Evolutionary conservation across 257 asterid species (phyloP).

Genomic region (Primulina huaijiensis): DNA sequence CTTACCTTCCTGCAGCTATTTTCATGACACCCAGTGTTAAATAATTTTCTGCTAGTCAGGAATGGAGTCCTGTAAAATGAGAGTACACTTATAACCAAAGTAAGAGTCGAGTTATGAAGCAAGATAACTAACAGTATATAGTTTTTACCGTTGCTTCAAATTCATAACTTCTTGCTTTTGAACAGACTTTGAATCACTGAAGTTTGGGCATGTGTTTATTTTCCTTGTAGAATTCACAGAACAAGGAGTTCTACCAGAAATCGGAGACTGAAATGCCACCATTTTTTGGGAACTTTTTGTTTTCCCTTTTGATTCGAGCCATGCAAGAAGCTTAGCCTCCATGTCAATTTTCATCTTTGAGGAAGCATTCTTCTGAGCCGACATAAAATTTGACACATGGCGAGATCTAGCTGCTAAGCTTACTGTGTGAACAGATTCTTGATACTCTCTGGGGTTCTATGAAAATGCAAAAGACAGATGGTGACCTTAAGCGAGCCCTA

Average conservation of each 20-base stretch:
- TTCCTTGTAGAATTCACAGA: slow-evolving; percentile 41
- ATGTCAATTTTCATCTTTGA: slow-evolving; percentile 63
- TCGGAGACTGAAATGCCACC: slow-evolving; percentile 43
- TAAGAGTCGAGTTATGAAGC: background rate
- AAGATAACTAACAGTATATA: background rate
- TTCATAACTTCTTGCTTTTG: slow-evolving; percentile 32
- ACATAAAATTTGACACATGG: slow-evolving; percentile 50
- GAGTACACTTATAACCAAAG: slow-evolving; percentile 22
- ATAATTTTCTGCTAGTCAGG: slow-evolving; percentile 43
- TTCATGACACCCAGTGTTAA: slow-evolving; percentile 30
- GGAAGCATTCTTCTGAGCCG: slow-evolving; percentile 45
- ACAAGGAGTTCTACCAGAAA: slow-evolving; percentile 51
- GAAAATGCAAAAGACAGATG: slow-evolving; percentile 11
- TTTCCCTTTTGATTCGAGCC: slow-evolving; percentile 92
- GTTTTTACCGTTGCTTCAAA: slow-evolving; percentile 41
- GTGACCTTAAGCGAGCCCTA: slow-evolving; percentile 7
- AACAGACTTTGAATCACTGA: slow-evolving; percentile 36
- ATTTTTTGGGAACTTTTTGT: slow-evolving; percentile 50
- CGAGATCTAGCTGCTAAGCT: slow-evolving; percentile 94
- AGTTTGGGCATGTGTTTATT: slow-evolving; percentile 29
- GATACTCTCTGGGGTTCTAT: slow-evolving; percentile 92
- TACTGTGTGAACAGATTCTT: slow-evolving; percentile 86
- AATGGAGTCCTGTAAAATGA: slow-evolving; percentile 42
- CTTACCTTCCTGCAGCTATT: slow-evolving; percentile 40
- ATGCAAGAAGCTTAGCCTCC: slow-evolving; percentile 79